Evolutionary conservation across 305 asterid species (phyloP).

Genomic region (Fraxinus ornus): DNA sequence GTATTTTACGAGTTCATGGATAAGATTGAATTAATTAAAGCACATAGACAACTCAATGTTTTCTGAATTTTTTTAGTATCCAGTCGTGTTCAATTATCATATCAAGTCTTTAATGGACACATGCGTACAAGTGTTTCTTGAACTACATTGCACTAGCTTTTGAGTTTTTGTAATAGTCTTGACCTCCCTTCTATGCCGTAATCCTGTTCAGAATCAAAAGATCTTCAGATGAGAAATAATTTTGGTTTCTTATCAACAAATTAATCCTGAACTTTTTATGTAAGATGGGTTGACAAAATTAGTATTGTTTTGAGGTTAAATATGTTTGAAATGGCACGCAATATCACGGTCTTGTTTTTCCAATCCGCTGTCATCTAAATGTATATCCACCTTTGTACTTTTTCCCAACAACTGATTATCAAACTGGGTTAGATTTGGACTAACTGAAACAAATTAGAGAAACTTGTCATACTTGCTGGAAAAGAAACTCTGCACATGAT

Average conservation of each 20-base stretch:
- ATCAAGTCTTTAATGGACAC: not conserved
- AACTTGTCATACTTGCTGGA: not conserved
- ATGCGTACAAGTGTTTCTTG: not conserved
- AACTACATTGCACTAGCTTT: not conserved
- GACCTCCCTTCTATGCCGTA: not conserved
- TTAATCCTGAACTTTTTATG: not conserved
- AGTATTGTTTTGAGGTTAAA: not conserved
- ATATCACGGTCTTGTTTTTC: conserved; percentile 18
- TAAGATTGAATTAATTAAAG: not conserved
- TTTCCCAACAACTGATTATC: conserved; percentile 42
- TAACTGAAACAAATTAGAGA: conserved; percentile 23
- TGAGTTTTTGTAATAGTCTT: not conserved
- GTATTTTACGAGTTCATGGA: not conserved
- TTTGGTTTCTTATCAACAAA: not conserved
- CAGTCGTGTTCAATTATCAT: not conserved
- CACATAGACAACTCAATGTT: not conserved
- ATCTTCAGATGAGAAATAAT: not conserved
- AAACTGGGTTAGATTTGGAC: conserved; percentile 23
- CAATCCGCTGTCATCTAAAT: conserved; percentile 34
- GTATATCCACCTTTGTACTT: conserved; percentile 19
- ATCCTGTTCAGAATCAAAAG: not conserved
- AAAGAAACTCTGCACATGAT: not conserved
- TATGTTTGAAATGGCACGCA: not conserved
- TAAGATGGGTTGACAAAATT: not conserved
- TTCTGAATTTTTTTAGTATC: not conserved